Conservation (phyloP, 1,139 yeast species). For the Suhomyces bolitotheri region DNA sequence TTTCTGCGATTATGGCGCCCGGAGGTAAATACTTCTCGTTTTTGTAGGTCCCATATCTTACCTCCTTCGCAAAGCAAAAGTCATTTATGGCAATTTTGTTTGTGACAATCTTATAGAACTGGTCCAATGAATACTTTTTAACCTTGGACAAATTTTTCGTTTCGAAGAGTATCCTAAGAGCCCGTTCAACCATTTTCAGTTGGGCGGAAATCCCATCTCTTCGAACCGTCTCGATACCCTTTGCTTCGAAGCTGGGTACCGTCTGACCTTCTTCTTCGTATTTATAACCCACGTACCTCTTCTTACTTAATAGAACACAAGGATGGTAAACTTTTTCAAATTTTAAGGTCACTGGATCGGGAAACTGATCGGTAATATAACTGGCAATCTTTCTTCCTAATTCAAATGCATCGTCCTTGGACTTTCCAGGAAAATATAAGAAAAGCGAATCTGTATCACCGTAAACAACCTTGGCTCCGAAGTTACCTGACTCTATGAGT, state of each 20-base stretch:
- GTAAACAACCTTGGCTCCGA: conserved; percentile 93
- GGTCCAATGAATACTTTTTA: conserved; percentile 60
- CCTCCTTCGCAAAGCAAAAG: conserved; percentile 91
- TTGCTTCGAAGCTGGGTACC: conserved; percentile 81
- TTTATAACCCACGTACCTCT: conserved; percentile 83
- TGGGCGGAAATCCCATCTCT: conserved; percentile 95
- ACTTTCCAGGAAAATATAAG: conserved; percentile 84
- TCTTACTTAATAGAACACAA: conserved; percentile 77
- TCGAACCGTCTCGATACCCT: conserved; percentile 92
- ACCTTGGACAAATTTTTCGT: conserved; percentile 70
- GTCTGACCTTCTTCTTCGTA: conserved; percentile 60
- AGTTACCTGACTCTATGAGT: conserved; percentile 59
- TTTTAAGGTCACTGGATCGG: conserved; percentile 78
- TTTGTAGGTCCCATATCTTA: conserved; percentile 78
- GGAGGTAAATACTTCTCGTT: conserved; percentile 77
- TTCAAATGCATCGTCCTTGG: conserved; percentile 72
- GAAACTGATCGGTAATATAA: conserved; percentile 64
- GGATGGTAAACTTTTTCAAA: conserved; percentile 94
- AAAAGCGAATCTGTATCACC: conserved; percentile 96
- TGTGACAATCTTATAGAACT: conserved; percentile 63
- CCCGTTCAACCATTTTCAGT: conserved; percentile 73
- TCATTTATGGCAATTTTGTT: conserved; percentile 72
- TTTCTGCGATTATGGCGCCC: conserved; percentile 79
- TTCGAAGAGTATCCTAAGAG: conserved; percentile 68
- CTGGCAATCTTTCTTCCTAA: conserved; percentile 72